phyloP scores from a whole-genome alignment of 768 basidiomycete genomes.

The Suillus sp. region DNA sequence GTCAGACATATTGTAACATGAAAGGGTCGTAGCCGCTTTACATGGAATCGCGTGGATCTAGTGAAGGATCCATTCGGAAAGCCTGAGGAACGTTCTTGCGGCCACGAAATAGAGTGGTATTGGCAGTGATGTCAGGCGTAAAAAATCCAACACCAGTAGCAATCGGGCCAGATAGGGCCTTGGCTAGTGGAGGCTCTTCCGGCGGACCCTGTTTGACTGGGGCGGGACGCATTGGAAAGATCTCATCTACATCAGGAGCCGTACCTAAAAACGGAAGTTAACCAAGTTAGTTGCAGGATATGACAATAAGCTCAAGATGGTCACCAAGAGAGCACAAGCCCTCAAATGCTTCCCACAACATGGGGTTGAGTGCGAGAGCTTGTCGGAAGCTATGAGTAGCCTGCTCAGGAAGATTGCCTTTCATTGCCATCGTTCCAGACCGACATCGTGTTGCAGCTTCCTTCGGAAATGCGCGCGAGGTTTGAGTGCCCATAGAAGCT shows the following conservation, averaged over 20 bases:
- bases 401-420: conserved; percentile 75
- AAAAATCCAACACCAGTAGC: conserved; percentile 75
- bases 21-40: conserved; percentile 34
- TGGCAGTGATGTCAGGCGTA: conserved; percentile 65
- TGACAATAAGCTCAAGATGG: conserved; percentile 21
- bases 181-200: conserved; percentile 49
- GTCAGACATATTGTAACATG: conserved; percentile 3
- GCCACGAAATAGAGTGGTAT: conserved; percentile 56
- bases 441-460: conserved; percentile 76
- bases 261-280: conserved; percentile 47
- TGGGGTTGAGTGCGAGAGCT: conserved; percentile 72
- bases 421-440: conserved; percentile 73
- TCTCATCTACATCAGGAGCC: conserved; percentile 68
- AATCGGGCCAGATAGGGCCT: conserved; percentile 44
- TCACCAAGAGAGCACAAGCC: conserved; percentile 80
- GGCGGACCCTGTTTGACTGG: conserved; percentile 56
- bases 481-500: conserved; percentile 60
- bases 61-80: conserved; percentile 57
- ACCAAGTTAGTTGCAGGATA: conserved; percentile 21
- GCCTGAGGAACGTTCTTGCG: conserved; percentile 56
- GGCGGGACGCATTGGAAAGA: conserved; percentile 65
- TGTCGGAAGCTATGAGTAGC: conserved; percentile 72
- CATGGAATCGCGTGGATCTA: conserved; percentile 64
- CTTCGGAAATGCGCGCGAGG: conserved; percentile 64
- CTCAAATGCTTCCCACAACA: conserved; percentile 93